Conservation (phyloP, 225 moss, liverwort and hornwort genomes). For the Polytrichum formosum region DNA sequence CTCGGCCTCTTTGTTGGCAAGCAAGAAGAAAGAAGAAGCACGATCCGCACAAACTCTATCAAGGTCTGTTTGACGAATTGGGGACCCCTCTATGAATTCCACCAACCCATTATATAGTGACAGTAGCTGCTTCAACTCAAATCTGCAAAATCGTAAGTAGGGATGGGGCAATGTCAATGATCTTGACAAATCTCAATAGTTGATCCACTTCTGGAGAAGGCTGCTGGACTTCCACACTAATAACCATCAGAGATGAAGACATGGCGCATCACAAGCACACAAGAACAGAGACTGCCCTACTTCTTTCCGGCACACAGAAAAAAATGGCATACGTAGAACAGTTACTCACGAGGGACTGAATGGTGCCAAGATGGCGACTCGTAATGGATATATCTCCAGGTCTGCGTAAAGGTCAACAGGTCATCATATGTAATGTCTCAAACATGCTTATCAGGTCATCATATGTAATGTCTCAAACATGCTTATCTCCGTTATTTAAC, state of each 20-base stretch:
- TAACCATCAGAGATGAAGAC: no score
- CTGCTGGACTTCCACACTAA: no score
- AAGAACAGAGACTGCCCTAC: background rate
- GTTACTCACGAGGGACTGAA: slow-evolving; percentile 81
- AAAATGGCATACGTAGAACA: background rate
- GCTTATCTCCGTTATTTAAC: no score
- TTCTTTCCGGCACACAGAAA: background rate
- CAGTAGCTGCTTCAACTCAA: slow-evolving; percentile 75
- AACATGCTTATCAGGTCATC: no score
- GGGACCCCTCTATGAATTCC: slow-evolving; percentile 91
- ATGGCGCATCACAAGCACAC: no score
- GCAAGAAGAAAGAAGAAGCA: slow-evolving; percentile 79
- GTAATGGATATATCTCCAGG: slow-evolving; percentile 71
- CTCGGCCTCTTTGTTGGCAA: slow-evolving; percentile 64
- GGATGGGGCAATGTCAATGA: no score
- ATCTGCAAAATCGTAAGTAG: slow-evolving; percentile 34
- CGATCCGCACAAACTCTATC: slow-evolving; percentile 64
- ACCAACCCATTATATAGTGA: slow-evolving; percentile 75
- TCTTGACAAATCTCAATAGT: no score
- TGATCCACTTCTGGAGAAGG: no score
- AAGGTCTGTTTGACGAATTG: slow-evolving; percentile 67
- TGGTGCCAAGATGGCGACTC: slow-evolving; percentile 81
- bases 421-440: no score
- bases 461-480: no score
- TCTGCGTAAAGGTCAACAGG: slow-evolving; percentile 36